These are phyloP conservation scores for Cryptococcus sp. DNA, from an alignment of 1,284 basidiomycete species.

Conservation along the genomic window DNA sequence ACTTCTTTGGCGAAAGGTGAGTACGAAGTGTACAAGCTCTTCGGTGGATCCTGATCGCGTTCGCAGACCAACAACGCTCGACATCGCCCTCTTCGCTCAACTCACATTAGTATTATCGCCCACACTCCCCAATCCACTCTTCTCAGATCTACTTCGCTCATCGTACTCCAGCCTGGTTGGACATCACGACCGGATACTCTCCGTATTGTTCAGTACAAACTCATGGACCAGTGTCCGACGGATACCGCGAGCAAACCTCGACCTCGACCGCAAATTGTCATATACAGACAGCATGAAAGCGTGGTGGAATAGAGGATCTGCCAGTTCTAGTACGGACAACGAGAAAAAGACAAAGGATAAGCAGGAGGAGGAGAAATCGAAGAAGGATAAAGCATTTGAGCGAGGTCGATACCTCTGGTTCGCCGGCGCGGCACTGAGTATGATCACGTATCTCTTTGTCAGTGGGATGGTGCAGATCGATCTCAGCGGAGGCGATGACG, in stretches of 20 bases:
- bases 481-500: constrained; percentile 25
- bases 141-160: constrained; percentile 43
- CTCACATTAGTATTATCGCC: constrained; percentile 49
- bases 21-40: constrained; percentile 2
- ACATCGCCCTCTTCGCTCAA: constrained; percentile 49
- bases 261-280: neutral
- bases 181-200: constrained; percentile 38
- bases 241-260: too few species aligned
- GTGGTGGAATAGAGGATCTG: constrained; percentile 2
- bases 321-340: neutral
- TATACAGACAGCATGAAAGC: constrained; percentile 9
- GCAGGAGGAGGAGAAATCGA: constrained; percentile 19
- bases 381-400: constrained; percentile 33
- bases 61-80: constrained; percentile 44
- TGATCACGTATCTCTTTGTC: constrained; percentile 42
- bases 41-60: neutral
- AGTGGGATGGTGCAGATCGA: constrained; percentile 40
- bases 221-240: constrained; percentile 13
- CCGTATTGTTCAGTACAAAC: constrained; percentile 22
- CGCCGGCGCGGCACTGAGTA: constrained; percentile 33
- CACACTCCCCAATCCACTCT: constrained; percentile 44
- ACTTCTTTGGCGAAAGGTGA: constrained; percentile 38
- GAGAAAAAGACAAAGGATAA: constrained; percentile 4
- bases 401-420: constrained; percentile 46
- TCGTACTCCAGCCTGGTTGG: constrained; percentile 38